A percentile compares a stretch with the other conserved stretches of the same genome.
These are phyloP conservation scores for Mycocentrospora acerina DNA, from an alignment of 2,329 filamentous ascomycete genomes.

Conservation along the genomic window DNA sequence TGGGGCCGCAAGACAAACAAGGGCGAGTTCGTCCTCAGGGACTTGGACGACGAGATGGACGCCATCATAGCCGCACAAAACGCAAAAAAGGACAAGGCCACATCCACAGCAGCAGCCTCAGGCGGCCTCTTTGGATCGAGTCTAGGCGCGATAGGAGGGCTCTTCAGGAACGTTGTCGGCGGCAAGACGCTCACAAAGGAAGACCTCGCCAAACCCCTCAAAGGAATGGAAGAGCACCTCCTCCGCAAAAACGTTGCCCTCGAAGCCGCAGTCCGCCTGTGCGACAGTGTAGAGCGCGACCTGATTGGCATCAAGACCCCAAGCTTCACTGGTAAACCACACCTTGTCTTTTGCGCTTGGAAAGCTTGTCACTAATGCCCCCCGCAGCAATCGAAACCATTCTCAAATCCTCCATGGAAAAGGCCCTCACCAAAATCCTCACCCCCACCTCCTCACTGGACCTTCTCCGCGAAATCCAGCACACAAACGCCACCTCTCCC, in stretches of 20 bases:
- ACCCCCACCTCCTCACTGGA: constrained; percentile 95
- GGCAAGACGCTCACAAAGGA: constrained; percentile 88
- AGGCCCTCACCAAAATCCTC: constrained; percentile 89
- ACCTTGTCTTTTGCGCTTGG: neutral
- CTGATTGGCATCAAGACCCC: constrained; percentile 87
- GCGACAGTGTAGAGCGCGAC: constrained; percentile 87
- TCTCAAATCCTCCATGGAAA: constrained; percentile 85
- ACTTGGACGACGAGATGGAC: constrained; percentile 90
- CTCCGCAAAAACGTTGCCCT: constrained; percentile 94
- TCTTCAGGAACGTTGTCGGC: constrained; percentile 93
- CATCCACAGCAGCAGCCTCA: constrained; percentile 19
- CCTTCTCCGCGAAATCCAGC: constrained; percentile 86
- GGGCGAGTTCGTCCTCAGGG: constrained; percentile 91
- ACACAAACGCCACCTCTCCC: constrained; percentile 62
- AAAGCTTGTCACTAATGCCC: constrained; percentile 9
- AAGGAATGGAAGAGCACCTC: constrained; percentile 93
- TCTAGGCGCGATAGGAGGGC: constrained; percentile 77
- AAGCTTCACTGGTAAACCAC: constrained; percentile 71
- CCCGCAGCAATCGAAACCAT: constrained; percentile 69
- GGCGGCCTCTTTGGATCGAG: constrained; percentile 74
- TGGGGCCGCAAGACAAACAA: constrained; percentile 85
- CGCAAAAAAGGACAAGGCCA: constrained; percentile 47
- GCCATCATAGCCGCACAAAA: constrained; percentile 83
- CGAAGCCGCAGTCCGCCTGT: constrained; percentile 88
- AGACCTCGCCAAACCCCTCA: constrained; percentile 88